A percentile compares a stretch with the other conserved stretches of the same genome.
These are phyloP conservation scores for Neodidymelliopsis sp. DNA, from an alignment of 2,329 filamentous ascomycete species.

Conservation along the genomic window DNA sequence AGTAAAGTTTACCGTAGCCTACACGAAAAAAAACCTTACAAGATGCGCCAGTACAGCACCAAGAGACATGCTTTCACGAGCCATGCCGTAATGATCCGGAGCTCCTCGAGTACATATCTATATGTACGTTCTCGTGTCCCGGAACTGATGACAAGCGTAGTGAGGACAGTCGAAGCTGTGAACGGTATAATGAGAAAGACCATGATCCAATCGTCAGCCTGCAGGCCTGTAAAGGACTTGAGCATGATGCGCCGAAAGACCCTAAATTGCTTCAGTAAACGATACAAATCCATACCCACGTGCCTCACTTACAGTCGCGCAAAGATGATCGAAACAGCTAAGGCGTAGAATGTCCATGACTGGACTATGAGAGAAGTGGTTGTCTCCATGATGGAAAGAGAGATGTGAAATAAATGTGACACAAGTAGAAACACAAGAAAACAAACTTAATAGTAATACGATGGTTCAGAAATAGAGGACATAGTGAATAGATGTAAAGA, in stretches of 20 bases:
- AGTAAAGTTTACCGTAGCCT: neutral
- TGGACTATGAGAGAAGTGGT: conserved; percentile 26
- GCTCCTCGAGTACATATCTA: conserved; percentile 35
- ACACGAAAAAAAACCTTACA: conserved; percentile 25
- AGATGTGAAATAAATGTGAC: neutral
- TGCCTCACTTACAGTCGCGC: conserved; percentile 28
- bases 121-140: conserved; percentile 19
- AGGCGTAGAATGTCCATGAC: conserved; percentile 34
- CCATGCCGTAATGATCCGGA: conserved; percentile 36
- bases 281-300: neutral
- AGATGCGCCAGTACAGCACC: conserved; percentile 39
- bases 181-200: conserved; percentile 32
- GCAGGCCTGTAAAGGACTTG: conserved; percentile 29
- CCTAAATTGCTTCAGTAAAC: conserved; percentile 18
- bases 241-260: conserved; percentile 32
- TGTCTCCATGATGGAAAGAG: conserved; percentile 5
- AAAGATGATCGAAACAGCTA: conserved; percentile 32
- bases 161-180: conserved; percentile 28
- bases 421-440: neutral
- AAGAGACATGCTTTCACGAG: conserved; percentile 39
- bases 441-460: neutral
- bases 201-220: conserved; percentile 42
- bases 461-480: neutral
- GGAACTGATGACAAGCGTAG: conserved; percentile 15
- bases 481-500: neutral